phyloP scores from a whole-genome alignment of 495 filamentous ascomycete species.

The Penicillium macrosclerotiorum region DNA sequence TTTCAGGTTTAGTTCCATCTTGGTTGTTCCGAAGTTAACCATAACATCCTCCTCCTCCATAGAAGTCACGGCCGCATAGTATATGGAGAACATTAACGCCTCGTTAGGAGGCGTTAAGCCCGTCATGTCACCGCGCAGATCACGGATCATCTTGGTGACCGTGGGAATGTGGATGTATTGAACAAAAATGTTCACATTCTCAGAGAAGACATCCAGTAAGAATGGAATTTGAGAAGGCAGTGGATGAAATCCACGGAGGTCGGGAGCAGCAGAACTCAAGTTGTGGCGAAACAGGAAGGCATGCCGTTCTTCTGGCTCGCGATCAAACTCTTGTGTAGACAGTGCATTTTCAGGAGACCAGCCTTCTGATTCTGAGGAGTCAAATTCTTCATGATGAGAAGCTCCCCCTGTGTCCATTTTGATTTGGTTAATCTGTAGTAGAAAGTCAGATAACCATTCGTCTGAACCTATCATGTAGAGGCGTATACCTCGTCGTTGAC shows the following conservation, averaged over 20 bases:
- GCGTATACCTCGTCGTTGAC: conserved; percentile 52
- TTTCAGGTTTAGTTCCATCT: conserved; percentile 47
- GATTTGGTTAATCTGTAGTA: conserved; percentile 39
- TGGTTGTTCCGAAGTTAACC: conserved; percentile 49
- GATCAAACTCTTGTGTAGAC: conserved; percentile 38
- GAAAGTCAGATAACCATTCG: not conserved
- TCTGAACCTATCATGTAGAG: not conserved
- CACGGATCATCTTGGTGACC: conserved; percentile 43
- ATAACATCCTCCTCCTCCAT: conserved; percentile 55
- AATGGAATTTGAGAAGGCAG: conserved; percentile 52
- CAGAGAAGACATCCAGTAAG: conserved; percentile 48
- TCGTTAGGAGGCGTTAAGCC: conserved; percentile 45
- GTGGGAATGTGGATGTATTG: conserved; percentile 55
- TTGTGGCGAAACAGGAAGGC: conserved; percentile 54
- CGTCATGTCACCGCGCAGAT: conserved; percentile 31
- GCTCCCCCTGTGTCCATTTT: conserved; percentile 31
- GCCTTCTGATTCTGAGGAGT: conserved; percentile 43
- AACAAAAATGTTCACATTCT: conserved; percentile 51
- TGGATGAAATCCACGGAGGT: conserved; percentile 47
- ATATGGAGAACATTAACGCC: conserved; percentile 59
- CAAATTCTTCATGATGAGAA: conserved; percentile 24
- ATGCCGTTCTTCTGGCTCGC: conserved; percentile 48
- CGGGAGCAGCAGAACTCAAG: conserved; percentile 24
- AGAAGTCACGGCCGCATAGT: conserved; percentile 56
- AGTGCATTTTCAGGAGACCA: conserved; percentile 19